phyloP scores from a whole-genome alignment of 345 rosid species.

The Nasturtium officinale region DNA sequence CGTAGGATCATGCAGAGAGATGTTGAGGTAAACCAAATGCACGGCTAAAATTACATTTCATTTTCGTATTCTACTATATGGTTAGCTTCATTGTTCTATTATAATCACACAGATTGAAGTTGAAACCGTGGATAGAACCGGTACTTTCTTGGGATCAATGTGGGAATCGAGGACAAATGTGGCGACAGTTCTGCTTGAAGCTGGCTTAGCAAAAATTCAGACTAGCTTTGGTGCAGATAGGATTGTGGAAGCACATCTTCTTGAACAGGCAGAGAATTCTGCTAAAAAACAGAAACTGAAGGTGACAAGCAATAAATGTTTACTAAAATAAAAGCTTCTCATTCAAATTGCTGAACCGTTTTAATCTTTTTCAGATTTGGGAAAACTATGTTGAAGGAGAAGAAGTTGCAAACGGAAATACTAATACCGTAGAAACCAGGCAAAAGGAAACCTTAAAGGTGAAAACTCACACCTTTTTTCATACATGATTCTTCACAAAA shows the following conservation, averaged over 20 bases:
- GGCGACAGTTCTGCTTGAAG: slow-evolving; percentile 81
- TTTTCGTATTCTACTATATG: slow-evolving; percentile 7
- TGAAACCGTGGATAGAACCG: slow-evolving; percentile 92
- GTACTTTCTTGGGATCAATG: slow-evolving; percentile 92
- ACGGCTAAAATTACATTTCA: not conserved
- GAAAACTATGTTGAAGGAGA: slow-evolving; percentile 98
- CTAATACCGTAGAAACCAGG: slow-evolving; percentile 66
- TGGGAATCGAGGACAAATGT: slow-evolving; percentile 85
- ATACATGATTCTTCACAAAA: slow-evolving; percentile 9
- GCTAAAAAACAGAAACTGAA: slow-evolving; percentile 89
- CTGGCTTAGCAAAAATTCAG: slow-evolving; percentile 93
- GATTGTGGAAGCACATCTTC: slow-evolving; percentile 77
- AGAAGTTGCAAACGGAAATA: slow-evolving; percentile 64
- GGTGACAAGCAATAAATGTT: slow-evolving; percentile 46
- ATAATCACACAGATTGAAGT: slow-evolving; percentile 69
- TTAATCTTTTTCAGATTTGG: slow-evolving; percentile 67
- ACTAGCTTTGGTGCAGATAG: slow-evolving; percentile 83
- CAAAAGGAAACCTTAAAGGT: slow-evolving; percentile 94
- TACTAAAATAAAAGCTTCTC: not conserved
- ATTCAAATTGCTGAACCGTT: slow-evolving; percentile 8
- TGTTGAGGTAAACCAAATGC: slow-evolving; percentile 67
- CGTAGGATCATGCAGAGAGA: slow-evolving; percentile 95
- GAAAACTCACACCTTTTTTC: not conserved
- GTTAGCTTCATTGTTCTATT: not conserved
- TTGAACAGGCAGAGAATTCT: slow-evolving; percentile 85